These are phyloP conservation scores for Globisporangium spinosum DNA, from an alignment of 352 stramenopile genomes.

Conservation along the genomic window DNA sequence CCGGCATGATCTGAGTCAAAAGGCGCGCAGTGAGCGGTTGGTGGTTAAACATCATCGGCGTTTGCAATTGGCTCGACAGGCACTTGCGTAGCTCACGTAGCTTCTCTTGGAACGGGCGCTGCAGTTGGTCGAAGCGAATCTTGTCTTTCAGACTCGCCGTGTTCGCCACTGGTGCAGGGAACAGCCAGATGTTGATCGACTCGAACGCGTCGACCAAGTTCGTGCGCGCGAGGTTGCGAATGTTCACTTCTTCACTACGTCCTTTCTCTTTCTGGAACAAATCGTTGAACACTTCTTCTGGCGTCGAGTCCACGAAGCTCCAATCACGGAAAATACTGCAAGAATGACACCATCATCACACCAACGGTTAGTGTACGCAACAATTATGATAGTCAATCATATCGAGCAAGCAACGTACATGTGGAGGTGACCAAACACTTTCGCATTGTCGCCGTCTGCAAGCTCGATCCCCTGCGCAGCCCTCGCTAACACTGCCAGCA, in stretches of 20 bases:
- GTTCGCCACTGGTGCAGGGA: constrained; percentile 73
- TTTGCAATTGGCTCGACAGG: constrained; percentile 63
- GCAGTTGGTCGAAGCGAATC: constrained; percentile 83
- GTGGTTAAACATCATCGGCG: constrained; percentile 75
- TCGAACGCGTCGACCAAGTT: constrained; percentile 81
- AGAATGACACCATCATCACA: not conserved
- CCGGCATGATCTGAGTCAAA: constrained; percentile 74
- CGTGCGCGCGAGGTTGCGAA: constrained; percentile 71
- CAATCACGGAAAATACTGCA: constrained; percentile 84
- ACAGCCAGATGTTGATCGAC: constrained; percentile 86
- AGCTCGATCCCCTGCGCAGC: constrained; percentile 82
- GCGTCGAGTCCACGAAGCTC: constrained; percentile 85
- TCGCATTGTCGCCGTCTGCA: constrained; percentile 64
- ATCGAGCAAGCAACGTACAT: constrained; percentile 44
- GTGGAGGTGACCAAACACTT: constrained; percentile 87
- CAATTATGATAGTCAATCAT: not conserved
- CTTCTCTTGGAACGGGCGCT: constrained; percentile 73
- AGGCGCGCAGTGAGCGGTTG: constrained; percentile 68
- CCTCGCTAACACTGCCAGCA: constrained; percentile 73
- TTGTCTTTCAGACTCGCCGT: constrained; percentile 76
- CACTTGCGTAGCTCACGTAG: constrained; percentile 68
- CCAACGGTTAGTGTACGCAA: not conserved
- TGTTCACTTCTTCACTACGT: constrained; percentile 71
- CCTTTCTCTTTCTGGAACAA: constrained; percentile 84
- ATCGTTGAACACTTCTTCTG: constrained; percentile 74